Evolutionary conservation across 2,329 filamentous ascomycete species (phyloP).

Genomic region (Coniochaeta pulveracea): DNA sequence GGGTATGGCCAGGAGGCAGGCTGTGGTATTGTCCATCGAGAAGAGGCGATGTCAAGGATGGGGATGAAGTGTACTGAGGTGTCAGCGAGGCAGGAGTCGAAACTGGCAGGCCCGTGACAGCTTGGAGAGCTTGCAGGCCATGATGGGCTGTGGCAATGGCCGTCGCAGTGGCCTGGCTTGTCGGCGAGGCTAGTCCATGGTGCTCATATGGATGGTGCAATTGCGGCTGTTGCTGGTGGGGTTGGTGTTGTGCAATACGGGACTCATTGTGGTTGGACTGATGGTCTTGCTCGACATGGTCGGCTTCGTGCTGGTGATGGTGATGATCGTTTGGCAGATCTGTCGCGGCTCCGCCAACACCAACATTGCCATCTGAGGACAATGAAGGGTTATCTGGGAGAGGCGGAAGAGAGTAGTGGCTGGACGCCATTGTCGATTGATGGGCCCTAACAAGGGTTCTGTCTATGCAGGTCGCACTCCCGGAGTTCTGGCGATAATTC

Average conservation of each 20-base stretch:
- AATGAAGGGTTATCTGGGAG: too few relatives aligned
- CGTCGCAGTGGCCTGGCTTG: conserved; percentile 8
- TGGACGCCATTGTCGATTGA: too few relatives aligned
- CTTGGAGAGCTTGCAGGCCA: conserved; percentile 14
- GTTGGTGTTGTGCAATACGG: not conserved
- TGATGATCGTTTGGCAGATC: conserved; percentile 3
- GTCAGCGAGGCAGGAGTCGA: not conserved
- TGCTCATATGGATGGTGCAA: too few relatives aligned
- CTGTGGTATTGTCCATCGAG: not conserved
- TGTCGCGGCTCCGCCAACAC: too few relatives aligned
- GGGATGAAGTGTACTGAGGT: not conserved
- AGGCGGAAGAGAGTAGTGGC: too few relatives aligned
- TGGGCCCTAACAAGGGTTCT: too few relatives aligned
- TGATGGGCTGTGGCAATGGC: conserved; percentile 11
- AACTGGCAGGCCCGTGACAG: conserved; percentile 9
- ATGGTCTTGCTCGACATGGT: too few relatives aligned
- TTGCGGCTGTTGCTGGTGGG: not conserved
- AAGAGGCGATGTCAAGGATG: not conserved
- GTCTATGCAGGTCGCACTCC: too few relatives aligned
- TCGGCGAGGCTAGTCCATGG: conserved; percentile 1
- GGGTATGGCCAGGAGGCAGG: not conserved
- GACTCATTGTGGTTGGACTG: not conserved
- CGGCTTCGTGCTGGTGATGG: too few relatives aligned
- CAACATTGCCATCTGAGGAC: too few relatives aligned
- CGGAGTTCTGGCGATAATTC: too few relatives aligned